phyloP scores from a whole-genome alignment of 768 basidiomycete genomes.

The Rhizopogon vesiculosus region DNA sequence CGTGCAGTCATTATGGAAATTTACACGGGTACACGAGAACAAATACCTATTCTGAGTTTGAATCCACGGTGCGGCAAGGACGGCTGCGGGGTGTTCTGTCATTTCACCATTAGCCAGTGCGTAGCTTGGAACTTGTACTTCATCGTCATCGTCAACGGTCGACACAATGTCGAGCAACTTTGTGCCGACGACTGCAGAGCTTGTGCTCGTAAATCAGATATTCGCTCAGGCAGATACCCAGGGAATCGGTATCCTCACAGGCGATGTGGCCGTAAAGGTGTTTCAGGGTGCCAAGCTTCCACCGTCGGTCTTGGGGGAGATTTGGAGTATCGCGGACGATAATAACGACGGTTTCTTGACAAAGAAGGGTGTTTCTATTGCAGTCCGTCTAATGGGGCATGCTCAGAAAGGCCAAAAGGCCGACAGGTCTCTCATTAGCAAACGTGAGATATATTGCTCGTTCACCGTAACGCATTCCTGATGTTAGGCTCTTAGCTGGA shows the following conservation, averaged over 20 bases:
- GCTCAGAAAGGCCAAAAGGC: conserved; percentile 83
- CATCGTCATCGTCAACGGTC: conserved; percentile 4
- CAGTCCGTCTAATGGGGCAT: conserved; percentile 88
- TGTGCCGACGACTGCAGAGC: conserved; percentile 41
- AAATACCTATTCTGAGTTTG: conserved; percentile 1
- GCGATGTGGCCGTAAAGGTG: conserved; percentile 85
- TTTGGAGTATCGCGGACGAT: conserved; percentile 91
- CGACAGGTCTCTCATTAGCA: conserved; percentile 54
- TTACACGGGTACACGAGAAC: not conserved
- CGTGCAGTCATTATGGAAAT: conserved; percentile 14
- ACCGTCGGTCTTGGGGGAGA: conserved; percentile 78
- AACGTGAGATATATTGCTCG: conserved; percentile 49
- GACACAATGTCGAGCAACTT: conserved; percentile 37
- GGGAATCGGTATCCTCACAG: conserved; percentile 80
- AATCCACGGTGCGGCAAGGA: conserved; percentile 1
- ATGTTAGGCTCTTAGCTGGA: conserved; percentile 53
- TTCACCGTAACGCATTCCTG: conserved; percentile 3
- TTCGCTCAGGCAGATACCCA: conserved; percentile 71
- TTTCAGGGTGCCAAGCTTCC: conserved; percentile 81
- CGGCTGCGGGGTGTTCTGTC: not conserved
- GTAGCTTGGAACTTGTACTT: conserved; percentile 20
- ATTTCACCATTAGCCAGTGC: conserved; percentile 7
- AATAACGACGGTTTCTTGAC: conserved; percentile 93
- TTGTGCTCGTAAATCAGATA: conserved; percentile 66
- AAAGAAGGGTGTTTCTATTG: conserved; percentile 81